Evolutionary conservation across 2,329 filamentous ascomycete genomes (phyloP), one percentile per base, ranked within the genome.

Genomic region (Colletotrichum acutatum): DNA sequence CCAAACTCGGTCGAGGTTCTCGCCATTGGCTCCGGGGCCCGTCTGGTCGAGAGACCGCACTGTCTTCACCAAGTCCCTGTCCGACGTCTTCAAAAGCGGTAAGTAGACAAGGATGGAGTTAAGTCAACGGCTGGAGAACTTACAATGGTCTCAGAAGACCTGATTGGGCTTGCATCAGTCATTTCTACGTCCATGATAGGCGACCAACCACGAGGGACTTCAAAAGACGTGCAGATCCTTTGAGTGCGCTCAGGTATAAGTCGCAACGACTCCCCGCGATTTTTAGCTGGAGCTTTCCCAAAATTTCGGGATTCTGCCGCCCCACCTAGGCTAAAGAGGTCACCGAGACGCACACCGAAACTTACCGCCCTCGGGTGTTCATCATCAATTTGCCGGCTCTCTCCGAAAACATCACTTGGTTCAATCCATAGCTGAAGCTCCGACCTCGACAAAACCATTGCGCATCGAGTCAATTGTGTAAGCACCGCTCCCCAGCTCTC

Each of bases 1-100:
- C 88, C 88, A 90, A 16, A 91, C 76, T 24, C 80, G 80, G 66
- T 84, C 80, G 52, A 91, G 82, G 37, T 86, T 88, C 70, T 87
- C 82, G 68, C 85, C 76, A 82, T 83, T 74, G 78, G 79, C 68
- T 80, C 84, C 84, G 19, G 84, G 81, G 49, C 82, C 84, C 72
- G 82, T 85, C 72, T 90, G 87, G 74, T 91, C 89, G 61, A 91
- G 85, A n/a, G 86, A 83, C 80, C 88, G 84, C 34, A 88, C 86
- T 68, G 84, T 84, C 79, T 85, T 86, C 77, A 90, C 84, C 74
- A 90, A 85, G 77, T 84, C 77, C 57, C 59, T 68, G 60, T 60
- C 70, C 57, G 78, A 77, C 71, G 74, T 80, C 74, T 71, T 78
- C 19, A 16, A 46, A 26, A 58, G n/a, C 61, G 12, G 30, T 66